Evolutionary conservation across 805 yeast genomes (phyloP).

Genomic region (Blastobotrys mokoenaii): DNA sequence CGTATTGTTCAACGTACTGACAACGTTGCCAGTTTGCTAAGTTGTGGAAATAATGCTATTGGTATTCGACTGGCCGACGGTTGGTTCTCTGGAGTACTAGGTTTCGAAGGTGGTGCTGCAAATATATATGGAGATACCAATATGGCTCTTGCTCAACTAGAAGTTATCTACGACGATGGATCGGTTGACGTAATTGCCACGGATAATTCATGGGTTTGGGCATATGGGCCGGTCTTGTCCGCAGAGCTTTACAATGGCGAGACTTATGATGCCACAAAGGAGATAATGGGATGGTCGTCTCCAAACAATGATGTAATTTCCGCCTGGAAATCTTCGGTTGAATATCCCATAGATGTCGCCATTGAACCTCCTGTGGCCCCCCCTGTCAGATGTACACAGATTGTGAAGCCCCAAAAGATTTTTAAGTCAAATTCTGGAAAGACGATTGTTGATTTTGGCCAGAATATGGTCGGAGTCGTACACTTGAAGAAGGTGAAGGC

Average conservation of each 20-base stretch:
- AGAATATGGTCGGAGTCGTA: constrained; percentile 21
- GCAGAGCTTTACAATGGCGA: constrained; percentile 25
- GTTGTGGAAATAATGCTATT: constrained; percentile 12
- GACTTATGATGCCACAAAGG: constrained; percentile 20
- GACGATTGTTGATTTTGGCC: constrained; percentile 23
- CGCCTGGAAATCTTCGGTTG: not conserved
- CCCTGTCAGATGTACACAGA: constrained; percentile 12
- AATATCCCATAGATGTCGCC: constrained; percentile 3
- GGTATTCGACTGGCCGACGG: constrained; percentile 23
- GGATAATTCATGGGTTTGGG: constrained; percentile 18
- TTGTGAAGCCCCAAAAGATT: constrained; percentile 13
- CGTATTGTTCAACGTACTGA: constrained; percentile 19
- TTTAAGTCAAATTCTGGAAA: constrained; percentile 18
- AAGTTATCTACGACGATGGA: constrained; percentile 16
- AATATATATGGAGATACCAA: constrained; percentile 20
- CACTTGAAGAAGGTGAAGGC: constrained; percentile 14
- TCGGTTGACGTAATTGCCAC: constrained; percentile 11
- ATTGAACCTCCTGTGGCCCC: constrained; percentile 14
- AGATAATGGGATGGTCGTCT: constrained; percentile 15
- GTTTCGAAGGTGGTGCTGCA: constrained; percentile 21
- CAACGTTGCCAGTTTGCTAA: constrained; percentile 16
- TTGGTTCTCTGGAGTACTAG: constrained; percentile 23
- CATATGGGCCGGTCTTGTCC: constrained; percentile 17
- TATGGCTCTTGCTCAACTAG: constrained; percentile 18
- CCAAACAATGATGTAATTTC: not conserved